phyloP scores from a whole-genome alignment of 75 land plant genomes.

The Selaginella tamariscina region DNA sequence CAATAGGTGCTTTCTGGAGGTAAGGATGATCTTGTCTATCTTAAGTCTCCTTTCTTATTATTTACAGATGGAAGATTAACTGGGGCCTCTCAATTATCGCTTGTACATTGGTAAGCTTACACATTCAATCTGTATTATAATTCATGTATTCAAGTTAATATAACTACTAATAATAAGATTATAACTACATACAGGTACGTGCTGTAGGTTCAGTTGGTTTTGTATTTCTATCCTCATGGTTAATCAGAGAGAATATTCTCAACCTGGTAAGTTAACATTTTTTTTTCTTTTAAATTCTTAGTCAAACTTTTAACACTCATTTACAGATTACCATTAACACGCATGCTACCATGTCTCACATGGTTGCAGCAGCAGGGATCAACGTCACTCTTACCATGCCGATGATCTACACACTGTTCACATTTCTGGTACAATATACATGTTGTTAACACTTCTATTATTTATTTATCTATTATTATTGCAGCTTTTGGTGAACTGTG shows the following conservation, averaged over 20 bases:
- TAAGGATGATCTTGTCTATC: conserved; percentile 13
- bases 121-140: background rate
- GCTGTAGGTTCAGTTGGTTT: conserved; percentile 60
- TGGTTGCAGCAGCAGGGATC: conserved; percentile 51
- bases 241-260: conserved; percentile 76
- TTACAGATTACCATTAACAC: conserved; percentile 77
- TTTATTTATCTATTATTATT: background rate
- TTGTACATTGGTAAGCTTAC: conserved; percentile 50
- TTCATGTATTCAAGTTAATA: background rate
- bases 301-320: background rate
- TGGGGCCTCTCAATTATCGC: conserved; percentile 59
- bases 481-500: conserved; percentile 75
- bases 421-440: conserved; percentile 40
- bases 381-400: conserved; percentile 67
- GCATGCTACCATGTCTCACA: conserved; percentile 63
- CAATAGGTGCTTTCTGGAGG: conserved; percentile 94
- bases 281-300: background rate
- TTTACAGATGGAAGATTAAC: conserved; percentile 43
- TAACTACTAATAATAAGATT: background rate
- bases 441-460: background rate
- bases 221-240: conserved; percentile 69
- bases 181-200: conserved; percentile 47
- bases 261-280: conserved; percentile 31
- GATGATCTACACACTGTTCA: conserved; percentile 57
- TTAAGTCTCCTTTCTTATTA: background rate